These are phyloP conservation scores for Xylaria sp. DNA, from an alignment of 2,329 filamentous ascomycete genomes.

Conservation along the genomic window DNA sequence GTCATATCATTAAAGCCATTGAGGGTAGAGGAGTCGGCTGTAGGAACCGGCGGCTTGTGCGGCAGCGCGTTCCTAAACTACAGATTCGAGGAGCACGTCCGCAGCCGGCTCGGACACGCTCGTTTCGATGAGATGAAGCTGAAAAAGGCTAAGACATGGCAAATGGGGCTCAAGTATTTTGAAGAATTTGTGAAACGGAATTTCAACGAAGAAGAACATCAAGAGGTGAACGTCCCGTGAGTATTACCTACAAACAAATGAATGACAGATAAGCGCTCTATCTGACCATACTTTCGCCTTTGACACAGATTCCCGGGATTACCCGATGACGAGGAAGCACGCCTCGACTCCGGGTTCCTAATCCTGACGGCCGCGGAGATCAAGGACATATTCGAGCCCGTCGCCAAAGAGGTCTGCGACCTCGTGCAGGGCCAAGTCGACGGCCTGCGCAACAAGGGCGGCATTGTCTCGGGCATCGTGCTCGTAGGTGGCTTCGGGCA, in stretches of 20 bases:
- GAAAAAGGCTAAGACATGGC: conserved; percentile 83
- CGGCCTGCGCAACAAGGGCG: conserved; percentile 68
- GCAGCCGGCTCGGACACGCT: conserved; percentile 71
- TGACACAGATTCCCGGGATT: conserved; percentile 72
- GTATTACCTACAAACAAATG: conserved; percentile 44
- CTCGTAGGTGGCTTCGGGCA: conserved; percentile 85
- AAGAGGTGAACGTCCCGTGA: conserved; percentile 79
- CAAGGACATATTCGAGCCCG: conserved; percentile 79
- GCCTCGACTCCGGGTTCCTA: conserved; percentile 79
- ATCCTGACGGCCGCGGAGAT: conserved; percentile 76
- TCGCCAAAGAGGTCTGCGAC: conserved; percentile 76
- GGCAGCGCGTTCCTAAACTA: conserved; percentile 84
- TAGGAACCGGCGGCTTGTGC: conserved; percentile 80
- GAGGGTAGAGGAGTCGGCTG: conserved; percentile 79
- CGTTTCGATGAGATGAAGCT: conserved; percentile 79
- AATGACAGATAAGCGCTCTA: not conserved
- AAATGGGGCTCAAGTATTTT: conserved; percentile 81
- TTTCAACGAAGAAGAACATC: conserved; percentile 80
- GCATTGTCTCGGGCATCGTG: conserved; percentile 77
- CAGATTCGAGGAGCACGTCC: conserved; percentile 81
- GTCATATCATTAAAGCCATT: conserved; percentile 78
- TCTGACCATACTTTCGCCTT: conserved; percentile 11
- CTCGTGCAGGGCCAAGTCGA: conserved; percentile 75
- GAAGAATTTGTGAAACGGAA: conserved; percentile 88
- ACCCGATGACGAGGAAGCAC: conserved; percentile 78